Evolutionary conservation across 208 protist genomes (phyloP), one percentile per base, ranked within the genome.

Genomic region (Acanthamoeba divionensis): DNA sequence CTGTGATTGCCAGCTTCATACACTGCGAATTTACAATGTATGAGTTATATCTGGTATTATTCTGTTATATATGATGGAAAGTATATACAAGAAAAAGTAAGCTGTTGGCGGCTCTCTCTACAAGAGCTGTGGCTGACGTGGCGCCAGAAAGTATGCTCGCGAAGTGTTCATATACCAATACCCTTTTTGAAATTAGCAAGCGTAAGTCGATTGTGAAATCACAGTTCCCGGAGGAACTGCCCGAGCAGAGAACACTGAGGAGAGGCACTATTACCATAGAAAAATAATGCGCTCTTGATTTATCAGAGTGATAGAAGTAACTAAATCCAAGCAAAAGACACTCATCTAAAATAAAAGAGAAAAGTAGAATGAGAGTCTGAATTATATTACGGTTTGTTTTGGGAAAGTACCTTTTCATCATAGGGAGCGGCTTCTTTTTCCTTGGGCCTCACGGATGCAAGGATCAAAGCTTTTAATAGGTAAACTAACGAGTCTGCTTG

Each of bases 151-250:
- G 6, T 3, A 86, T 15, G 24, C 52, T 29, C 18, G 77, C 21
- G 66, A 86, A 86, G 52, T 86, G 77, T n/a, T 86, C 77, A 29
- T 86, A 86, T 13, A 86, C 77, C 3, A 86, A 36, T n/a, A 86
- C 50, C 71, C 71, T 82, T 29, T n/a, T 57, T 57, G 52, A 18
- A 57, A 13, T 18, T n/a, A 13, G 52, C 52, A 57, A 18, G 13
- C 52, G 18, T 57, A n/a, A n/a, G 52, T 57, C 52, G 18, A 18
- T 57, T 18, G 36, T 41, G 63, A 13, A 13, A 69, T 24, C 12
- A 69, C 13, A 41, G 63, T 21, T 24, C 13, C 63, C 12, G 15
- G 24, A 69, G 24, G 24, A 9, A 12, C 12, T 31, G 13, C 18
- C 13, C 62, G 13, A 10, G 12, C 13, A 21, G 18, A 69, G 38